These are phyloP conservation scores for Anethum foeniculum DNA, from an alignment of 140 eudicot species.

Conservation along the genomic window DNA sequence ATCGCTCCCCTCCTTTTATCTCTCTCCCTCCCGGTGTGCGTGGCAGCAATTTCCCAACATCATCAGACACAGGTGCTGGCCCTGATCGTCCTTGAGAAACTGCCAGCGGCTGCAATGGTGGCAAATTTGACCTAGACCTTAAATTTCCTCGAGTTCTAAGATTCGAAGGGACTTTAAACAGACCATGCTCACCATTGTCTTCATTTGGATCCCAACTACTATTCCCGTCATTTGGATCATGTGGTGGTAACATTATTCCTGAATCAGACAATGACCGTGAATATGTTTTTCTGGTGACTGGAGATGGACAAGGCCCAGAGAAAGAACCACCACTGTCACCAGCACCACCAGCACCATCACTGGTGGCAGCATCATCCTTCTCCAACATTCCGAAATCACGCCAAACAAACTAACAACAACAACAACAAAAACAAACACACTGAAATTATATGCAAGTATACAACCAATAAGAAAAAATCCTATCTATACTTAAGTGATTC, in stretches of 20 bases:
- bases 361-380: constrained; percentile 34
- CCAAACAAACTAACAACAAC: constrained; percentile 6
- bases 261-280: constrained; percentile 80
- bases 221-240: constrained; percentile 32
- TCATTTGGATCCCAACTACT: constrained; percentile 36
- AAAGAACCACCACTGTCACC: constrained; percentile 23
- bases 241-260: constrained; percentile 39
- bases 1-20: constrained; percentile 44
- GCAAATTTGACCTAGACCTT: constrained; percentile 41
- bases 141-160: constrained; percentile 37
- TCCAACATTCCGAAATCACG: constrained; percentile 38
- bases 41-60: constrained; percentile 64
- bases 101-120: constrained; percentile 51
- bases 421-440: background rate
- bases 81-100: constrained; percentile 48
- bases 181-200: constrained; percentile 25
- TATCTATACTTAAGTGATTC: background rate
- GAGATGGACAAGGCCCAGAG: constrained; percentile 19
- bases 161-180: constrained; percentile 31
- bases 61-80: constrained; percentile 67
- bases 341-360: constrained; percentile 13
- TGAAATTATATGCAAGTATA: background rate
- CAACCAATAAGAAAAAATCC: background rate
- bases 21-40: constrained; percentile 54
- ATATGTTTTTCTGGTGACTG: constrained; percentile 32